Percentiles rank a stretch among this genome's conserved stretches.
These are phyloP conservation scores for Lichtheimia ornata DNA, from an alignment of 371 early-diverging fungal genomes.

Conservation along the genomic window DNA sequence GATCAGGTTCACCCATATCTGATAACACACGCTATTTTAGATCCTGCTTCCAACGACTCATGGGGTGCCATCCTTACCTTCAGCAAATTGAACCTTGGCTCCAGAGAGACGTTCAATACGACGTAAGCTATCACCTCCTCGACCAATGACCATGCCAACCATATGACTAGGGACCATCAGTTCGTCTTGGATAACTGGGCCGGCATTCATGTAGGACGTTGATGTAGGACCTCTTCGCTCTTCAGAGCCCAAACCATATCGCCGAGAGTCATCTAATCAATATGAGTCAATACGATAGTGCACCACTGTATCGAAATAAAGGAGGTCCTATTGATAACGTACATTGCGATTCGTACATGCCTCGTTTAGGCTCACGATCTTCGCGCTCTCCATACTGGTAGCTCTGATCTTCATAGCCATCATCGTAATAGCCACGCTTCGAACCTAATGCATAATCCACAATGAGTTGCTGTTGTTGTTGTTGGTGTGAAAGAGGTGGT, in stretches of 20 bases:
- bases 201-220: conserved; percentile 10
- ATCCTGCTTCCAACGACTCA: not conserved
- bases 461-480: conserved; percentile 2
- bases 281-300: not conserved
- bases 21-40: not conserved
- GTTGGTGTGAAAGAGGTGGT: too few species aligned
- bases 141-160: conserved; percentile 87
- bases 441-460: conserved; percentile 26
- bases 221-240: conserved; percentile 31
- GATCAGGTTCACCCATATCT: conserved; percentile 55
- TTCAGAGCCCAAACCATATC: conserved; percentile 61
- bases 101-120: conserved; percentile 76
- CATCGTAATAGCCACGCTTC: conserved; percentile 34
- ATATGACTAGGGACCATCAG: conserved; percentile 66
- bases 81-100: conserved; percentile 70
- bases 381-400: conserved; percentile 20
- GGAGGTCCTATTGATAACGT: conserved; percentile 21
- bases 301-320: not conserved
- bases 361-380: conserved; percentile 50
- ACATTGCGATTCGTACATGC: conserved; percentile 43
- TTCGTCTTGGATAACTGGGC: conserved; percentile 42
- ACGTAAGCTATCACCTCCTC: conserved; percentile 81
- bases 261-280: conserved; percentile 32
- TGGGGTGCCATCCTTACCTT: conserved; percentile 38
- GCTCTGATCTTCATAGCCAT: conserved; percentile 26